These are phyloP conservation scores for Pezicula neosporulosa DNA, from an alignment of 2,329 filamentous ascomycete genomes.

Conservation along the genomic window DNA sequence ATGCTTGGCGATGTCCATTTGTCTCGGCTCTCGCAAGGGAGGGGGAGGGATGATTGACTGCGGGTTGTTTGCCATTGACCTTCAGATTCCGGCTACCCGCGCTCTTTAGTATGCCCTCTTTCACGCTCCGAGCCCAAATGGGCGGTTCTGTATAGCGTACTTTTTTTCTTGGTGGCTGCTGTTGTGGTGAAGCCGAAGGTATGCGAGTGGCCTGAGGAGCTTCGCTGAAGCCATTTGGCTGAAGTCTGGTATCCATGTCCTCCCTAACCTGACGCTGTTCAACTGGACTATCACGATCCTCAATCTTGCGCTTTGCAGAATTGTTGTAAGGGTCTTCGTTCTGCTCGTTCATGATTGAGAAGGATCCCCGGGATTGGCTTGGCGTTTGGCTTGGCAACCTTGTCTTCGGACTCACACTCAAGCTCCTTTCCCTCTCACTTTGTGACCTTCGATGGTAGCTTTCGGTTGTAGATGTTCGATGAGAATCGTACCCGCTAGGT, in stretches of 20 bases:
- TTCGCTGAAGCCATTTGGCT: slow-evolving; percentile 19
- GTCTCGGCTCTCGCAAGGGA: slow-evolving; percentile 18
- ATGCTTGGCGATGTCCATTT: slow-evolving; percentile 20
- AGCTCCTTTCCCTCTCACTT: slow-evolving; percentile 64
- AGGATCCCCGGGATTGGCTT: slow-evolving; percentile 15
- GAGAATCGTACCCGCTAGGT: slow-evolving; percentile 43
- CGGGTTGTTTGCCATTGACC: slow-evolving; percentile 21
- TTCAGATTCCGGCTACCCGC: slow-evolving; percentile 13
- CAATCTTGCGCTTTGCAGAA: slow-evolving; percentile 24
- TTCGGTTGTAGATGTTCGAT: slow-evolving; percentile 39
- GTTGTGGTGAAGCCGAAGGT: slow-evolving; percentile 13
- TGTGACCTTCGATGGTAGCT: slow-evolving; percentile 41
- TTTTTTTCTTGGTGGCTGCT: slow-evolving; percentile 43
- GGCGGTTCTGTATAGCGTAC: slow-evolving; percentile 49
- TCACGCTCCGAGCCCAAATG: slow-evolving; percentile 36
- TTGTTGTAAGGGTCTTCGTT: slow-evolving; percentile 16
- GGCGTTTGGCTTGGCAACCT: slow-evolving; percentile 36
- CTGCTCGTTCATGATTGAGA: slow-evolving; percentile 9
- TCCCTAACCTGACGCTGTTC: slow-evolving; percentile 14
- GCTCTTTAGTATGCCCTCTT: slow-evolving; percentile 27
- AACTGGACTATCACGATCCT: slow-evolving; percentile 19
- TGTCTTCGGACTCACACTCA: slow-evolving; percentile 79
- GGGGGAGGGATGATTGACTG: slow-evolving; percentile 6
- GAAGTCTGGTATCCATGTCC: slow-evolving; percentile 10
- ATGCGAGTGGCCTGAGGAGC: slow-evolving; percentile 7